Conservation (phyloP, 2,329 filamentous ascomycete genomes). For the Microdochium nivale region DNA sequence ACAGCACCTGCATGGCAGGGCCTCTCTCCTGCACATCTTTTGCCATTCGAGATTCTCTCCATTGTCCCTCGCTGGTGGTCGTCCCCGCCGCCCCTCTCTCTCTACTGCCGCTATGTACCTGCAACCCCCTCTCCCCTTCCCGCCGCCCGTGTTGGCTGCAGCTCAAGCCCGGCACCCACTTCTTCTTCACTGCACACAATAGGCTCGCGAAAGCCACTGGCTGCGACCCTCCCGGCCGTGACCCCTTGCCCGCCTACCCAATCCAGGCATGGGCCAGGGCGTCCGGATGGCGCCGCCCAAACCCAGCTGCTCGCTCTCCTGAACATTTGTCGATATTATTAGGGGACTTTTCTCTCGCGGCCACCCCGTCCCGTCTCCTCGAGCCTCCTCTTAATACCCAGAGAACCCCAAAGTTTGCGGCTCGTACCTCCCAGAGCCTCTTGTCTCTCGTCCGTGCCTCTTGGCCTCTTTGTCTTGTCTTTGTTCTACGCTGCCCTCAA, state of each 20-base stretch:
- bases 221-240: background rate
- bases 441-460: background rate
- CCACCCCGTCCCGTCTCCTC: background rate
- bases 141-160: too few species aligned
- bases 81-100: too few species aligned
- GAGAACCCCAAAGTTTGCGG: background rate
- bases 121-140: too few species aligned
- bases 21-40: too few species aligned
- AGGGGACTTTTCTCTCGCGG: background rate
- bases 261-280: background rate
- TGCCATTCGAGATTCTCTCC: too few species aligned
- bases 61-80: too few species aligned
- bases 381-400: background rate
- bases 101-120: too few species aligned
- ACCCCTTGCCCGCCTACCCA: conserved; percentile 1
- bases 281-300: background rate
- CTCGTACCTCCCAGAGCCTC: background rate
- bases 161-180: too few species aligned
- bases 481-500: background rate
- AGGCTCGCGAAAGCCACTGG: background rate
- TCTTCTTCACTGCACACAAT: too few species aligned
- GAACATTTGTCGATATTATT: background rate
- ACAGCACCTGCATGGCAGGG: too few species aligned
- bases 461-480: background rate
- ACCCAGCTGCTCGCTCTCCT: background rate